These are phyloP conservation scores for Debaryomyces robertsiae DNA, from an alignment of 1,139 yeast genomes.

Conservation along the genomic window DNA sequence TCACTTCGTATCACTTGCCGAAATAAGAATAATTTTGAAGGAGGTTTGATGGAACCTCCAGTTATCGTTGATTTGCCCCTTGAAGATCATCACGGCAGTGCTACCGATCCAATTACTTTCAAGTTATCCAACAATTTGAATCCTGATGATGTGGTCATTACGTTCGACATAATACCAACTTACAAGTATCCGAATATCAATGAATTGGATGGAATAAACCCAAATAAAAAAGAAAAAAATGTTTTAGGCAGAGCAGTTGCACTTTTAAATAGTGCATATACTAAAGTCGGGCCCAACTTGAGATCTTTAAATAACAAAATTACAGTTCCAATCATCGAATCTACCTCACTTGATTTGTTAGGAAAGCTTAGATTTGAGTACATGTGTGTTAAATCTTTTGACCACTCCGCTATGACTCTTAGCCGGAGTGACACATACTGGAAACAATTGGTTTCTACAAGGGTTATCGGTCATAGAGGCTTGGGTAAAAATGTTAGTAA, in stretches of 20 bases:
- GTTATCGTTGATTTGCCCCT: constrained; percentile 78
- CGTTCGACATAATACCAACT: constrained; percentile 92
- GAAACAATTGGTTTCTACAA: constrained; percentile 85
- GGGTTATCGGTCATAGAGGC: constrained; percentile 97
- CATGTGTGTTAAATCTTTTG: constrained; percentile 70
- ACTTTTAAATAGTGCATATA: constrained; percentile 60
- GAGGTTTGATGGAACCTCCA: constrained; percentile 60
- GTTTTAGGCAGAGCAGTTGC: constrained; percentile 89
- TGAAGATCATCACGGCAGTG: constrained; percentile 74
- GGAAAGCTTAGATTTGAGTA: constrained; percentile 81
- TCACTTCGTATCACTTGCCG: constrained; percentile 71
- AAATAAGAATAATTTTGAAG: constrained; percentile 33
- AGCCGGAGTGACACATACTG: constrained; percentile 83
- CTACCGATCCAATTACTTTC: constrained; percentile 83
- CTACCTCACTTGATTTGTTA: constrained; percentile 68
- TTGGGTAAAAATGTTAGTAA: constrained; percentile 80
- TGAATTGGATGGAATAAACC: constrained; percentile 1
- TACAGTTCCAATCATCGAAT: constrained; percentile 78
- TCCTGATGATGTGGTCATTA: constrained; percentile 60
- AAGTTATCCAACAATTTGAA: constrained; percentile 54
- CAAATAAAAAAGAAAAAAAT: constrained; percentile 34
- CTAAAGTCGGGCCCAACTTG: constrained; percentile 70
- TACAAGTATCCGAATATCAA: constrained; percentile 49
- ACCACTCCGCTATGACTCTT: constrained; percentile 68
- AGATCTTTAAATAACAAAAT: constrained; percentile 68